Evolutionary conservation across 352 stramenopile genomes (phyloP), one percentile per base, ranked within the genome.

Genomic region (Globisporangium spiculum): DNA sequence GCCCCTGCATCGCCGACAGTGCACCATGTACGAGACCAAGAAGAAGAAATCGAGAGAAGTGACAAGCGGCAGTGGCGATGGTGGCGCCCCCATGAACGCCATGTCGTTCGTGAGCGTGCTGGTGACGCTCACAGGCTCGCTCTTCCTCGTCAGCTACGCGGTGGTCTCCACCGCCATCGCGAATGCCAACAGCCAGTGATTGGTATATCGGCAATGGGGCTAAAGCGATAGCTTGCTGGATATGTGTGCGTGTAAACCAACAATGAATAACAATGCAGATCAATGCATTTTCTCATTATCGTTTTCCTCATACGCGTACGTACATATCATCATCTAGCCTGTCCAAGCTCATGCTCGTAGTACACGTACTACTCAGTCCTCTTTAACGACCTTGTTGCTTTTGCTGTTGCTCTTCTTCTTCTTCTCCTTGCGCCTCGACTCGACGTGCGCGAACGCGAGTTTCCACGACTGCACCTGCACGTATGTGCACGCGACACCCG

Each of bases 401-500:
- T 74, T 62, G 4, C 27, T 32, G 27, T 32, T 32, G 3, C 27
- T 54, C 52, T 50, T 52, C 24, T 69, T 75, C 20, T 71, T 69
- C 9, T 26, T 58, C 50, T 67, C 65, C 34, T 68, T 57, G 30
- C 63, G 50, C 57, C 67, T 71, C 48, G 38, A 72, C 6, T 67
- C 73, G 16, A 89, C 38, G 64, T 81, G 75, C 18, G 81, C 76
- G n/a, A 79, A 82, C 53, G 83, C 78, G n/a, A 85, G 70, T 22
- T 83, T 64, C 68, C 84, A 80, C 36, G 82, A 87, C 7, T 71
- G 57, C 46, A 88, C 65, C 59, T 91, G 84, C 34, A 88, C 71
- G 62, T 83, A 88, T 18, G 82, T 90, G 55, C 82, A 92, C 27
- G 71, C 76, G 16, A 79, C 68, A 41, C 84, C 84, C 3, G 77